Percentiles rank a stretch among this genome's conserved stretches.
phyloP scores from a whole-genome alignment of 805 yeast genomes.

The Candida vaughaniae region DNA sequence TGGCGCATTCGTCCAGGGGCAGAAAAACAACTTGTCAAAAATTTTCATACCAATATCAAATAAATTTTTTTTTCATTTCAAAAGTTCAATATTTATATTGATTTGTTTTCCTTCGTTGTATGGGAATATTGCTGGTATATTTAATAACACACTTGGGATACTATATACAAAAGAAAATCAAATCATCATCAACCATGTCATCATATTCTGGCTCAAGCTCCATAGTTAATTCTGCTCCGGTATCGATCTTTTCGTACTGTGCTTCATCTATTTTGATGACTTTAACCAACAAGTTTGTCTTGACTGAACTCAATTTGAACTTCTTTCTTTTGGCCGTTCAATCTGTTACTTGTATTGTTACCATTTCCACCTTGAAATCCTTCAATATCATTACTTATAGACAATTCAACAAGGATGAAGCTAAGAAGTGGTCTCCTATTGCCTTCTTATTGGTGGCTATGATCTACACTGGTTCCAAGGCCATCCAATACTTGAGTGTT shows the following conservation, averaged over 20 bases:
- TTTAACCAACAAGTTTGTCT: conserved; percentile 92
- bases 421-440: conserved; percentile 94
- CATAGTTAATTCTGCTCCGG: conserved; percentile 54
- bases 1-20: conserved; percentile 6
- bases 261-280: conserved; percentile 95
- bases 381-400: conserved; percentile 82
- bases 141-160: conserved; percentile 35
- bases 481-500: conserved; percentile 83
- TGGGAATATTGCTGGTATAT: conserved; percentile 44
- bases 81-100: not conserved
- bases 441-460: conserved; percentile 83
- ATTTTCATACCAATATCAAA: no score
- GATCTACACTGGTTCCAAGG: conserved; percentile 97
- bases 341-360: conserved; percentile 74
- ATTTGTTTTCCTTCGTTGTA: conserved; percentile 12
- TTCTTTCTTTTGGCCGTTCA: conserved; percentile 88
- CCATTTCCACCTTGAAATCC: conserved; percentile 70
- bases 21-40: conserved; percentile 5
- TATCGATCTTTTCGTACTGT: conserved; percentile 84
- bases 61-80: no score
- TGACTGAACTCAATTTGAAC: conserved; percentile 76
- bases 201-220: conserved; percentile 25
- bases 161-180: conserved; percentile 24
- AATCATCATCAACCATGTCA: conserved; percentile 21
- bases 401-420: conserved; percentile 80